A percentile compares a stretch with the other conserved stretches of the same genome.
Evolutionary conservation across 1,139 yeast genomes (phyloP).

Genomic region (Geotrichum bryndzae): DNA sequence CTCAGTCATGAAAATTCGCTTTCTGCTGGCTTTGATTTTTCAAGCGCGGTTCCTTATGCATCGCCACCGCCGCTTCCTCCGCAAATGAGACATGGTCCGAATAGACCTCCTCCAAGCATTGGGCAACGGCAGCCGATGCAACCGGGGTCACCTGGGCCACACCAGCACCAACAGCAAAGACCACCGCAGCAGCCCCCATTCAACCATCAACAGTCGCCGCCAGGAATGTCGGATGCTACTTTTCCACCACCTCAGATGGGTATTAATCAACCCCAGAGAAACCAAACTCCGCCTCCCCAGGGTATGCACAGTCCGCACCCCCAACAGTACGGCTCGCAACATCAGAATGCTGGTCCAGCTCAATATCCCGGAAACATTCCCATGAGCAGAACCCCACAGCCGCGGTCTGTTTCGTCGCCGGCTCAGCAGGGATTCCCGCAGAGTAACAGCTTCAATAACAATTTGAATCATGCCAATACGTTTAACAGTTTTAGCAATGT

Average conservation of each 20-base stretch:
- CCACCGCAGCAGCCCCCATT: constrained; percentile 1
- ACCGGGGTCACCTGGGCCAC: neutral
- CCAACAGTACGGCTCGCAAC: constrained; percentile 1
- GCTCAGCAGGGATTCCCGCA: neutral
- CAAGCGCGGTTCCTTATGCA: neutral
- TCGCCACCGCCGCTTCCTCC: constrained; percentile 13
- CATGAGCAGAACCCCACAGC: neutral
- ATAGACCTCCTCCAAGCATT: constrained; percentile 11
- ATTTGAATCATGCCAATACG: neutral
- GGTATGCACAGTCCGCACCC: neutral
- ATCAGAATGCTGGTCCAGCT: constrained; percentile 1
- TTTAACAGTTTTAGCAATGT: constrained; percentile 7
- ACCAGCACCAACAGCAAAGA: neutral
- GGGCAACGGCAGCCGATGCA: constrained; percentile 2
- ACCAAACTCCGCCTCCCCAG: constrained; percentile 8
- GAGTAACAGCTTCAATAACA: neutral
- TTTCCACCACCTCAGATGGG: constrained; percentile 13
- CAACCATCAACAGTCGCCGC: constrained; percentile 6
- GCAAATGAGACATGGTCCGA: constrained; percentile 4
- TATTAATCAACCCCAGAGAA: constrained; percentile 8
- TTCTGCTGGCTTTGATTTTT: constrained; percentile 15
- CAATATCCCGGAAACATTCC: neutral
- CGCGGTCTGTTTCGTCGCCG: constrained; percentile 1
- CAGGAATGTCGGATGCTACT: neutral
- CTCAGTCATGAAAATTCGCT: constrained; percentile 2